phyloP scores from a whole-genome alignment of 139 green algal species.

The Chloropicon primus region DNA sequence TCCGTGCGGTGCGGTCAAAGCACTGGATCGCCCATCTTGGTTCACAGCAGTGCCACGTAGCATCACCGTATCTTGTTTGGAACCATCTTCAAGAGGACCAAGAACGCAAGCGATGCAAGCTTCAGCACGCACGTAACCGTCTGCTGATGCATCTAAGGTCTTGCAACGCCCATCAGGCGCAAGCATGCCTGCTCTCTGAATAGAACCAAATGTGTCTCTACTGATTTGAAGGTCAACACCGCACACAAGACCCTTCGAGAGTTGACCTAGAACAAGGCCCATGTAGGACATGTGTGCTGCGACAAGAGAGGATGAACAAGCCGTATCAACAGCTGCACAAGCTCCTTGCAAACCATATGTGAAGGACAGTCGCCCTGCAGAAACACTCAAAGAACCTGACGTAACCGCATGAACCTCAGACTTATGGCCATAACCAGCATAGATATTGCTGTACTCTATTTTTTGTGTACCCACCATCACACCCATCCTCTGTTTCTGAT shows the following conservation, averaged over 20 bases:
- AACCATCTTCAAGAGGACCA: background rate
- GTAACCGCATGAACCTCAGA: background rate
- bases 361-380: background rate
- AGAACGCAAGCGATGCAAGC: background rate
- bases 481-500: background rate
- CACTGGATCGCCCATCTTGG: conserved; percentile 11
- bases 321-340: background rate
- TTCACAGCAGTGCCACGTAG: background rate
- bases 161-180: background rate
- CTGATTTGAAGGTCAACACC: background rate
- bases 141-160: background rate
- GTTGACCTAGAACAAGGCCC: background rate
- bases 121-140: background rate
- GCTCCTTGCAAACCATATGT: background rate
- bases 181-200: background rate
- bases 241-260: background rate
- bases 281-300: background rate
- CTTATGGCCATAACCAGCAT: background rate
- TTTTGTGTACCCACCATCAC: background rate
- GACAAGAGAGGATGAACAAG: background rate
- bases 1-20: conserved; percentile 74
- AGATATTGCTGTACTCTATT: background rate
- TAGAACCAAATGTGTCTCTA: background rate
- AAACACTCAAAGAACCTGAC: background rate
- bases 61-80: background rate